These are phyloP conservation scores for Mortierella sp. DNA, from an alignment of 371 early-diverging fungal genomes.

Conservation along the genomic window DNA sequence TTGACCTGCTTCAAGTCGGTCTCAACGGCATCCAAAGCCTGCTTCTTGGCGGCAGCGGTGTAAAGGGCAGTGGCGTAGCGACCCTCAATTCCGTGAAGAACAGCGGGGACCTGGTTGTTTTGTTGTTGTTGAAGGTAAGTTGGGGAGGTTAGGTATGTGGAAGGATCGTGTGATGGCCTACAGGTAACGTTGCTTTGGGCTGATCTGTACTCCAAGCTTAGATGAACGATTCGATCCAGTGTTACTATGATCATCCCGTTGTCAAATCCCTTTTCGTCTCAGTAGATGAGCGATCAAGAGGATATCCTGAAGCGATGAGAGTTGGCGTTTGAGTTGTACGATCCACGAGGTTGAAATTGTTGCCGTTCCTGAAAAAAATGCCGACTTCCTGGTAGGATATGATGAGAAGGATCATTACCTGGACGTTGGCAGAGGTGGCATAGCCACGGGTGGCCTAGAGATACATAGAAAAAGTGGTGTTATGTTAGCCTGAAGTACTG, in stretches of 20 bases:
- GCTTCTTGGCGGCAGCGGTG: slow-evolving; percentile 92
- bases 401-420: slow-evolving; percentile 59
- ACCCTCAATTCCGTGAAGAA: slow-evolving; percentile 95
- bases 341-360: neutral
- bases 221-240: neutral
- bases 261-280: neutral
- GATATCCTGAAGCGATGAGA: neutral
- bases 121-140: slow-evolving; percentile 16
- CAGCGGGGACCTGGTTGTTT: slow-evolving; percentile 80
- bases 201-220: neutral
- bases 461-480: neutral
- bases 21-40: slow-evolving; percentile 88
- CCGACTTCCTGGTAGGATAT: neutral
- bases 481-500: neutral
- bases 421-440: slow-evolving; percentile 65
- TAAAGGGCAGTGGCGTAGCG: slow-evolving; percentile 98
- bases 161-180: neutral
- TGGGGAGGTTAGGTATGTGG: neutral
- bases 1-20: slow-evolving; percentile 83
- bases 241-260: neutral
- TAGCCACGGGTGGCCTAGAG: slow-evolving; percentile 70
- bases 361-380: slow-evolving; percentile 9
- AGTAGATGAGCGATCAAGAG: neutral
- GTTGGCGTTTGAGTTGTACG: neutral
- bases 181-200: neutral